Conservation (phyloP, 768 basidiomycete genomes). For the Pleurotus ostreatus region DNA sequence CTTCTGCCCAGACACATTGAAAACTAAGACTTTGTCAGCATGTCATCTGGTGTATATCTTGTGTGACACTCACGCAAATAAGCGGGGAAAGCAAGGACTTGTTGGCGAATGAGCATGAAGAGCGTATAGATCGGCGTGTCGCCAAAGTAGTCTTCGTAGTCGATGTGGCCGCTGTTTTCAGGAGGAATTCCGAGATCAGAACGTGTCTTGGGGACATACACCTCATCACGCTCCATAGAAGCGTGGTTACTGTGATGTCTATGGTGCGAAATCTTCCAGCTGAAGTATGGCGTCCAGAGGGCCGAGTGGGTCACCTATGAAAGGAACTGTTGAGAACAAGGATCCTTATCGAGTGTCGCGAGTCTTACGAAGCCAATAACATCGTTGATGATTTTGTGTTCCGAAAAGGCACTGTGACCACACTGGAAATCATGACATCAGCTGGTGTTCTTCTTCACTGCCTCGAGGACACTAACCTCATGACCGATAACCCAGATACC, state of each 20-base stretch:
- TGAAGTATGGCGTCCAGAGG: constrained; percentile 51
- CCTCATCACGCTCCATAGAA: constrained; percentile 52
- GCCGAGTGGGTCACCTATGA: constrained; percentile 38
- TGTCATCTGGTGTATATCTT: neutral
- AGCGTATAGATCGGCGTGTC: constrained; percentile 62
- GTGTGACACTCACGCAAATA: constrained; percentile 45
- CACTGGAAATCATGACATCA: constrained; percentile 29
- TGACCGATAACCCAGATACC: constrained; percentile 61
- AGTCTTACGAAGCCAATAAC: constrained; percentile 45
- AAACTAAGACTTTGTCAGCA: constrained; percentile 33
- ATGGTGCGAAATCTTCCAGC: constrained; percentile 53
- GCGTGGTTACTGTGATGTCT: constrained; percentile 48
- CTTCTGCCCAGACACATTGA: constrained; percentile 61
- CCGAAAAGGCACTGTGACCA: constrained; percentile 55
- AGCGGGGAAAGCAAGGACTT: constrained; percentile 56
- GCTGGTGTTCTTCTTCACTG: neutral
- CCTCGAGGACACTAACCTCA: constrained; percentile 30
- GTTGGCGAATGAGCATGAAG: constrained; percentile 51
- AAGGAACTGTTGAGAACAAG: constrained; percentile 6
- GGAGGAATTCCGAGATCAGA: constrained; percentile 50
- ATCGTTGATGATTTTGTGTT: constrained; percentile 43
- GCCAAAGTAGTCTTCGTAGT: constrained; percentile 53
- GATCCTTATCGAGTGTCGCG: neutral
- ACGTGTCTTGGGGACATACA: constrained; percentile 60
- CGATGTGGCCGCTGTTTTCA: constrained; percentile 29